Base-by-base conservation (phyloP, 106 monocot species). In the Vanilla planifolia region DNA sequence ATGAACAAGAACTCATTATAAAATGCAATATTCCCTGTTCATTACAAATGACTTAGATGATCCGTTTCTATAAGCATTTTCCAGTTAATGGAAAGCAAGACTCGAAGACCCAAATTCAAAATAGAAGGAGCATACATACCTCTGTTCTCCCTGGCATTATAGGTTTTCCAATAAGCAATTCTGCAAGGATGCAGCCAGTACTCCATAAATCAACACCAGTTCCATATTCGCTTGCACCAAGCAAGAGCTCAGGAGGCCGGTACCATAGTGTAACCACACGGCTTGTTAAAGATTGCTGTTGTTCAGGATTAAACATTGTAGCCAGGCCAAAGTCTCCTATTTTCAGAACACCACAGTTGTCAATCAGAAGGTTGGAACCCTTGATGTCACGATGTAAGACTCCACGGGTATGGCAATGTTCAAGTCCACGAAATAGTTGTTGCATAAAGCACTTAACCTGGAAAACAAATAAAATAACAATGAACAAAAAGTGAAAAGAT, bases 71-170 rank as follows among this genome's bases (percentile, higher is more conserved):
- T 43, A 43, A 42, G 2, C 16, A 9, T 21, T 8, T 48, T 19
- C 24, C 9, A 23, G 48, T 48, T 0, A 48, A 19, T 48, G 48
- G 46, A 22, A 46, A 46, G 7, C 22, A 23, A 48, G 8, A 46
- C 9, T 27, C 22, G 26, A 24, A 42, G 67, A 65, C n/a, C n/a
- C n/a, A n/a, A n/a, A n/a, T n/a, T n/a, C n/a, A n/a, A n/a, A n/a
- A n/a, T n/a, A n/a, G n/a, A n/a, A n/a, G n/a, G 4, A 44, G 13
- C 19, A 45, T 6, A 1, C 46, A 44, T 76, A 84, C 84, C 84
- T 84, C 84, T 22, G 84, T 84, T 61, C 84, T 68, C 51, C 84
- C 84, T 27, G 84, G 79, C 79, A 84, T 65, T 60, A 84, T 78
- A 24, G 84, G 84, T 65, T 73, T 84, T 23, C 84, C 79, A 56